Evolutionary conservation across 75 land plant species (phyloP).

Genomic region (Larix kaempferi): DNA sequence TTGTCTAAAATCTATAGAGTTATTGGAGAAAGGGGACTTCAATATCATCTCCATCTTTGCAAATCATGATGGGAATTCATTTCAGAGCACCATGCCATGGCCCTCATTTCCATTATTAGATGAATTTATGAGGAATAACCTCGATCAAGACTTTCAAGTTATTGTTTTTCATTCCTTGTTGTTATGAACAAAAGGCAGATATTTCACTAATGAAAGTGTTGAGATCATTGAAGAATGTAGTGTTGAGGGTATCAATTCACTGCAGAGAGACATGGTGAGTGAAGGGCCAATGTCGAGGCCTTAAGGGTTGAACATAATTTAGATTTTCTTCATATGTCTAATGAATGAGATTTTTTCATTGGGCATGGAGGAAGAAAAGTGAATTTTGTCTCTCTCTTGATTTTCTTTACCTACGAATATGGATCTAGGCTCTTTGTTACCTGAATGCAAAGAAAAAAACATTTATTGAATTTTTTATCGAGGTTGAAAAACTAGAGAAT

Average conservation of each 20-base stretch:
- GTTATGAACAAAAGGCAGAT: conserved; percentile 57
- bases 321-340: conserved; percentile 40
- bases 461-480: conserved; percentile 9
- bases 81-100: conserved; percentile 35
- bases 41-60: no score
- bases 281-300: conserved; percentile 40
- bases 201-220: conserved; percentile 29
- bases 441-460: conserved; percentile 9
- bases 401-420: background rate
- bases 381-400: no score
- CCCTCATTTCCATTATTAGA: conserved; percentile 40
- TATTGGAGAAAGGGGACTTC: no score
- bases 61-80: no score
- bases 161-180: conserved; percentile 22
- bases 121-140: conserved; percentile 30
- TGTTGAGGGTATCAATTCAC: conserved; percentile 50
- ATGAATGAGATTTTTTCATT: conserved; percentile 27
- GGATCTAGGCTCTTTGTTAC: conserved; percentile 13
- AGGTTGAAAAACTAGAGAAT: background rate
- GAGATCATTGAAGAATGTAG: conserved; percentile 43
- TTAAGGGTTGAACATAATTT: conserved; percentile 35
- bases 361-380: conserved; percentile 33
- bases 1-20: no score
- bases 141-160: conserved; percentile 42
- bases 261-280: conserved; percentile 30